These are phyloP conservation scores for Penicillium corylophilum DNA, from an alignment of 2,329 filamentous ascomycete genomes.

Conservation along the genomic window DNA sequence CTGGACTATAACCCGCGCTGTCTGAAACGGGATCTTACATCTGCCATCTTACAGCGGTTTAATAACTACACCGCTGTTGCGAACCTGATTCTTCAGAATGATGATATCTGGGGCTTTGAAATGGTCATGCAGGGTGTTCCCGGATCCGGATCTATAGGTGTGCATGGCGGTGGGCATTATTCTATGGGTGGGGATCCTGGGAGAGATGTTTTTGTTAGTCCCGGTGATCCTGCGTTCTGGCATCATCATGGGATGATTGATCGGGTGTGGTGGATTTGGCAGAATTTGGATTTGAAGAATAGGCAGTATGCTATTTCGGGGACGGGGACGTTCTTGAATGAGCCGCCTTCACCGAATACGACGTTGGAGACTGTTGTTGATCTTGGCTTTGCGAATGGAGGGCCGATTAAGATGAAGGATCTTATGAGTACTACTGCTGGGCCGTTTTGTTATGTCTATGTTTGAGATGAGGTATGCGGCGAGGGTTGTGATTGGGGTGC, in stretches of 20 bases:
- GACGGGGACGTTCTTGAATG: slow-evolving; percentile 47
- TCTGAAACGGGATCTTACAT: slow-evolving; percentile 28
- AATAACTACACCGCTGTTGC: slow-evolving; percentile 25
- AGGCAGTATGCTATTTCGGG: slow-evolving; percentile 42
- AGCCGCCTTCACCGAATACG: slow-evolving; percentile 45
- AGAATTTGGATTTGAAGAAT: slow-evolving; percentile 43
- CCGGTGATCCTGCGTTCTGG: slow-evolving; percentile 50
- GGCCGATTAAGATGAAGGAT: slow-evolving; percentile 36
- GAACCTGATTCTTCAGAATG: slow-evolving; percentile 18
- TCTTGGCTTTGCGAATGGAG: slow-evolving; percentile 38
- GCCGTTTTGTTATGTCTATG: slow-evolving; percentile 50
- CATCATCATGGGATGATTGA: slow-evolving; percentile 52
- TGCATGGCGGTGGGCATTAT: slow-evolving; percentile 51
- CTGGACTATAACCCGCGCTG: slow-evolving; percentile 34
- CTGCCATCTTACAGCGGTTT: slow-evolving; percentile 17
- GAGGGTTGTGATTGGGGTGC: neutral
- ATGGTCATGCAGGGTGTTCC: slow-evolving; percentile 41
- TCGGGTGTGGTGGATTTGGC: slow-evolving; percentile 52
- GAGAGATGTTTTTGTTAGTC: slow-evolving; percentile 48
- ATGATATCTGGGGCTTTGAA: slow-evolving; percentile 36
- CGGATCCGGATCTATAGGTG: slow-evolving; percentile 34
- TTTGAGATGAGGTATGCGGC: slow-evolving; percentile 16
- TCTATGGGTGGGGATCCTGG: slow-evolving; percentile 48
- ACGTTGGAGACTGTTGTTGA: slow-evolving; percentile 47
- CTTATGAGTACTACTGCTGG: slow-evolving; percentile 47